These are phyloP conservation scores for Starmerella sp. DNA, from an alignment of 805 yeast genomes.

Conservation along the genomic window DNA sequence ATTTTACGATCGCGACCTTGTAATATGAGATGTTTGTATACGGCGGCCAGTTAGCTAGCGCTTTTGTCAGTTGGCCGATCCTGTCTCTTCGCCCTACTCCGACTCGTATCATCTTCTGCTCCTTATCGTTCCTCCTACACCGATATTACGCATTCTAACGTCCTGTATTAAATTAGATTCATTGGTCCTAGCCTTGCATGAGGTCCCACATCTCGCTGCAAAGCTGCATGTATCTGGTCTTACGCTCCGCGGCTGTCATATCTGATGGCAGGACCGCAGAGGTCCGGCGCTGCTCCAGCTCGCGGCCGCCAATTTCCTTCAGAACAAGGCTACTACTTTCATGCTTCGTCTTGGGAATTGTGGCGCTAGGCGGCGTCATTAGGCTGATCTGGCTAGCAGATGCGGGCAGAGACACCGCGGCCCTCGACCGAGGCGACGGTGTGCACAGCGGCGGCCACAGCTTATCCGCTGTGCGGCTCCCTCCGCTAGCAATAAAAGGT, in stretches of 20 bases:
- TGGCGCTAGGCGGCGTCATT: neutral
- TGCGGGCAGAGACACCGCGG: neutral
- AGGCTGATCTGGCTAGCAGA: neutral
- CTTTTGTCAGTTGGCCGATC: too few relatives aligned
- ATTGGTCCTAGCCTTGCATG: neutral
- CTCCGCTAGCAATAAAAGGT: neutral
- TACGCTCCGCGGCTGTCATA: neutral
- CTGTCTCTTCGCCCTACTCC: too few relatives aligned
- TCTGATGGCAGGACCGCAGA: neutral
- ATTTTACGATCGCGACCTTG: too few relatives aligned
- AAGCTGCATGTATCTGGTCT: neutral
- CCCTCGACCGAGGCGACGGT: neutral
- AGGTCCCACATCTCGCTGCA: slow-evolving; percentile 11
- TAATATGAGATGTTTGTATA: too few relatives aligned
- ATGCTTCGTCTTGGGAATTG: neutral
- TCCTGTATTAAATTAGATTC: neutral
- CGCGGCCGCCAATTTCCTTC: neutral
- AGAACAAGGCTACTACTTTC: neutral
- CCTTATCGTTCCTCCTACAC: too few relatives aligned
- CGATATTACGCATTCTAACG: too few relatives aligned
- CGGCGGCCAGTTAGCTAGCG: too few relatives aligned
- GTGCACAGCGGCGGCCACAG: neutral
- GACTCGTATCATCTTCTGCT: too few relatives aligned
- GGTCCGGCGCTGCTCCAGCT: neutral
- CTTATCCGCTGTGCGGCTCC: neutral